A percentile compares a stretch with the other conserved stretches of the same genome.
Conservation (phyloP, 371 early-diverging fungal species). For the Dentiscutata heterogama region DNA sequence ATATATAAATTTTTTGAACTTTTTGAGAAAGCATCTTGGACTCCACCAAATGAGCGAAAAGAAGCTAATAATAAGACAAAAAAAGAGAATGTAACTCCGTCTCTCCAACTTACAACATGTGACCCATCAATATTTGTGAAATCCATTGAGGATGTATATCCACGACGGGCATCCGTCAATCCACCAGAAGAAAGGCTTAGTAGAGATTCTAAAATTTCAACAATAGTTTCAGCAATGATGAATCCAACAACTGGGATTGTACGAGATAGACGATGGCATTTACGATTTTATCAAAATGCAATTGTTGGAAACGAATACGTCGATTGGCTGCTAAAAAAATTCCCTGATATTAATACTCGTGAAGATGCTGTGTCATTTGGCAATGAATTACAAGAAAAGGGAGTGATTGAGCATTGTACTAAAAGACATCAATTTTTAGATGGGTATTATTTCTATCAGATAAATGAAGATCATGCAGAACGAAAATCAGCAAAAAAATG, state of each 20-base stretch:
- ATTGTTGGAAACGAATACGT: conserved; percentile 92
- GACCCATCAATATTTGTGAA: conserved; percentile 36
- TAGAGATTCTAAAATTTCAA: conserved; percentile 63
- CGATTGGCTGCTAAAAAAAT: conserved; percentile 88
- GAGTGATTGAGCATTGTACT: conserved; percentile 83
- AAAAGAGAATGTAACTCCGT: background rate
- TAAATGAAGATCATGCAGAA: conserved; percentile 71
- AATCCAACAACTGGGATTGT: conserved; percentile 79
- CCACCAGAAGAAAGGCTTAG: conserved; percentile 37
- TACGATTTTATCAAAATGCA: conserved; percentile 74
- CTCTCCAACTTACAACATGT: conserved; percentile 43
- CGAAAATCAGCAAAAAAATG: conserved; percentile 48
- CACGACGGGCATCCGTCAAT: conserved; percentile 44
- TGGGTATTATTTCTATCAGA: conserved; percentile 92
- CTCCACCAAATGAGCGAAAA: conserved; percentile 44
- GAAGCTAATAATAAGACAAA: background rate
- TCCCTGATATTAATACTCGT: conserved; percentile 82
- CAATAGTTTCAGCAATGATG: conserved; percentile 82
- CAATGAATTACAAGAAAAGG: conserved; percentile 78
- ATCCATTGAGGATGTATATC: conserved; percentile 46
- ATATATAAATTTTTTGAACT: conserved; percentile 89
- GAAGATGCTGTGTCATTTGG: conserved; percentile 89
- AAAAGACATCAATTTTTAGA: conserved; percentile 84
- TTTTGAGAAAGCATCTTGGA: conserved; percentile 70
- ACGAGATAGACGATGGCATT: conserved; percentile 93